phyloP scores from a whole-genome alignment of 1,284 basidiomycete genomes.

The Microbotryum lychnidis-dioicae region DNA sequence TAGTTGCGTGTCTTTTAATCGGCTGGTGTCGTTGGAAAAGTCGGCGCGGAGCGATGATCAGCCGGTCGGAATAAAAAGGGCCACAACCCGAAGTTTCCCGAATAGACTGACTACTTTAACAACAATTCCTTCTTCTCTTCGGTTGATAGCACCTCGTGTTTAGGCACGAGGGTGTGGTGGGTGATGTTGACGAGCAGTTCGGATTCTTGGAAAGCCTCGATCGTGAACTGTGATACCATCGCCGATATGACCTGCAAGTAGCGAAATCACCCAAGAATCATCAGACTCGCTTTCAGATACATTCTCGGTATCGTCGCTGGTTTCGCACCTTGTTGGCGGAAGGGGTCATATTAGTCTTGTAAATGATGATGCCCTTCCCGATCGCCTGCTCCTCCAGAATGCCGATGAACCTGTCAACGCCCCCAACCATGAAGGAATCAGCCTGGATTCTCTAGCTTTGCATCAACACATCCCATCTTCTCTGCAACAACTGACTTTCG shows the following conservation, averaged over 20 bases:
- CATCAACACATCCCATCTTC: not conserved
- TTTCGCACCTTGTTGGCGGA: slow-evolving; percentile 77
- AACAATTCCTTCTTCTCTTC: slow-evolving; percentile 74
- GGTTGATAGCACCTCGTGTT: slow-evolving; percentile 75
- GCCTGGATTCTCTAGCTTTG: not conserved
- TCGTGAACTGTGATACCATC: slow-evolving; percentile 72
- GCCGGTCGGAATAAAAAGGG: not conserved
- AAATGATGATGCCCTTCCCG: slow-evolving; percentile 86
- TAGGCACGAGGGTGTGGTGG: slow-evolving; percentile 82
- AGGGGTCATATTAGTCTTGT: slow-evolving; percentile 91
- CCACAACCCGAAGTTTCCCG: not conserved
- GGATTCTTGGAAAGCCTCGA: slow-evolving; percentile 95
- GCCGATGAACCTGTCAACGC: slow-evolving; percentile 57
- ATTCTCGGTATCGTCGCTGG: no score
- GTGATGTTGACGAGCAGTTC: slow-evolving; percentile 97
- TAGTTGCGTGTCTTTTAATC: slow-evolving; percentile 94
- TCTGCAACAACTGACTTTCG: slow-evolving; percentile 61
- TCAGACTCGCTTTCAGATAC: not conserved
- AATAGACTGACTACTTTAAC: slow-evolving; percentile 76
- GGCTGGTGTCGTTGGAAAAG: slow-evolving; percentile 50
- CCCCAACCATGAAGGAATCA: not conserved
- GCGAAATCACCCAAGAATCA: not conserved
- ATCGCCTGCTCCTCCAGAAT: slow-evolving; percentile 87
- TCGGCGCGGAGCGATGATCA: not conserved
- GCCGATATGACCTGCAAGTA: slow-evolving; percentile 67